Percentiles rank a stretch among this genome's conserved stretches.
Conservation (phyloP, 345 rosid species). For the Mallotus nudiflorus region DNA sequence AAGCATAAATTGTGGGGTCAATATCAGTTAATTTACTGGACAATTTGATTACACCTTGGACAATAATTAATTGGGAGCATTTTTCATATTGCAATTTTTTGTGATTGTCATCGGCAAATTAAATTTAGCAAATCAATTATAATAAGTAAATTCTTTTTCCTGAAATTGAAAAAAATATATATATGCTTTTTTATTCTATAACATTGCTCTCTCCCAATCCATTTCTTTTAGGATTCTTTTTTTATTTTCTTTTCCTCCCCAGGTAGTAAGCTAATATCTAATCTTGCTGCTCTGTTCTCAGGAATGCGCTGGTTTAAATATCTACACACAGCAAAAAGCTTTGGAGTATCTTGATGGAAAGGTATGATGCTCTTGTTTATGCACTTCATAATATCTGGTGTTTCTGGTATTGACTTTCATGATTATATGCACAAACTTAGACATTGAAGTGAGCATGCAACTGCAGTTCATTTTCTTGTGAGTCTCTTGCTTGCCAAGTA, state of each 20-base stretch:
- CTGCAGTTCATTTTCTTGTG: neutral
- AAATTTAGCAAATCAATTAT: too few relatives aligned
- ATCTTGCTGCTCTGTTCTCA: constrained; percentile 35
- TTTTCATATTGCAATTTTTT: neutral
- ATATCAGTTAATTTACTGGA: neutral
- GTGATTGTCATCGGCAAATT: too few relatives aligned
- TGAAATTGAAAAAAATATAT: neutral
- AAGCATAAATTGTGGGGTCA: neutral
- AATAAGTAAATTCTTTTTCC: too few relatives aligned
- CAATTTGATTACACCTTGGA: neutral
- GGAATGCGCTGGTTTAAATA: constrained; percentile 73
- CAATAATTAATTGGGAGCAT: neutral
- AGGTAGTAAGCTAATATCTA: neutral
- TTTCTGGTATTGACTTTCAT: neutral
- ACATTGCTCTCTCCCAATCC: neutral
- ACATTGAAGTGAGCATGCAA: neutral
- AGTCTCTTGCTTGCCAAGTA: neutral
- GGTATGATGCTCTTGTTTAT: constrained; percentile 42
- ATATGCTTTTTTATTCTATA: neutral
- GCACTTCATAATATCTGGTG: neutral
- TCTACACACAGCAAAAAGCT: constrained; percentile 65
- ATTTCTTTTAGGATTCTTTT: neutral
- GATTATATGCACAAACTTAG: neutral
- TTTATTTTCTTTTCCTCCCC: neutral
- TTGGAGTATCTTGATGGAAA: constrained; percentile 70